Percentiles rank a stretch among this genome's conserved stretches.
phyloP scores from a whole-genome alignment of 2,329 filamentous ascomycete species.

The Cytospora mali region DNA sequence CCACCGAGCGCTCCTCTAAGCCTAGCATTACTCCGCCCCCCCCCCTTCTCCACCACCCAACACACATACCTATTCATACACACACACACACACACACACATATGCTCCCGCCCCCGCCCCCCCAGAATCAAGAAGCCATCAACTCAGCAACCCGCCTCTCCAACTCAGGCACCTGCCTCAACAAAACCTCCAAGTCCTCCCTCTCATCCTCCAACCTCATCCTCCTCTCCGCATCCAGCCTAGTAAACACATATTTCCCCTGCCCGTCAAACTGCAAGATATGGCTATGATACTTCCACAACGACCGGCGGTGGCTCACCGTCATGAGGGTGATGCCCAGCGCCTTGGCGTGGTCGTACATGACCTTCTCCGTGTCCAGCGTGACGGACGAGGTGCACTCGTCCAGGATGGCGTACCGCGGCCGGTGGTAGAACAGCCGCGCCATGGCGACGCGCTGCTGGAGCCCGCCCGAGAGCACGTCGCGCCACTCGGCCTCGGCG shows the following conservation, averaged over 20 bases:
- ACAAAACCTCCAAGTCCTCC: conserved; percentile 84
- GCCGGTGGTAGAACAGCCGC: conserved; percentile 88
- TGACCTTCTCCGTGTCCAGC: conserved; percentile 87
- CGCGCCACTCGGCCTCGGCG: conserved; percentile 93
- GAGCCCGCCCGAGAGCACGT: conserved; percentile 86
- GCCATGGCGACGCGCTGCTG: conserved; percentile 98
- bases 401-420: conserved; percentile 92
- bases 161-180: conserved; percentile 85
- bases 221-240: conserved; percentile 82
- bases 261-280: conserved; percentile 98
- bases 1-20: too few relatives aligned
- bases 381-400: conserved; percentile 97
- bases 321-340: conserved; percentile 96
- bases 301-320: conserved; percentile 83
- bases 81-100: too few relatives aligned
- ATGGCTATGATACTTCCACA: conserved; percentile 95
- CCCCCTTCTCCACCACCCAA: too few relatives aligned
- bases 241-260: conserved; percentile 86
- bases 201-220: conserved; percentile 92
- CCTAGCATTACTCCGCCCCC: too few relatives aligned
- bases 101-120: neutral
- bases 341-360: conserved; percentile 95
- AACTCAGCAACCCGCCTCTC: conserved; percentile 84
- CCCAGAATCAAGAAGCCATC: conserved; percentile 46
- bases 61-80: too few relatives aligned